Conservation (phyloP, 2,329 filamentous ascomycete genomes). For the Fusarium begoniae region DNA sequence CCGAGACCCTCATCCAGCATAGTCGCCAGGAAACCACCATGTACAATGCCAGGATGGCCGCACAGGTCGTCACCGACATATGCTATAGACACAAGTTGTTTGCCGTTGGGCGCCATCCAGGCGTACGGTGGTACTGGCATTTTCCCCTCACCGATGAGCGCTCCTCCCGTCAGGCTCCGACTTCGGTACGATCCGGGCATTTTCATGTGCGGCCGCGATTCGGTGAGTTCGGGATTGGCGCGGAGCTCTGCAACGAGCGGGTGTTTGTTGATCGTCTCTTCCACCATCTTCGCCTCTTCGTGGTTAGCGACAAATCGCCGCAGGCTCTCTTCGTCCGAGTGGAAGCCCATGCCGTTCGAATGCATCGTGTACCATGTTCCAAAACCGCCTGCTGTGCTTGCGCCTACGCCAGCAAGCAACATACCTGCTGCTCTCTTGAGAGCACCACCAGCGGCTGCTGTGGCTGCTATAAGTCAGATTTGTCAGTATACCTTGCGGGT, state of each 20-base stretch:
- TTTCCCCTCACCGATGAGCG: constrained; percentile 76
- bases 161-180: constrained; percentile 84
- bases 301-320: constrained; percentile 67
- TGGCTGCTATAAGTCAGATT: constrained; percentile 1
- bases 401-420: constrained; percentile 45
- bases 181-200: constrained; percentile 75
- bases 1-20: constrained; percentile 91
- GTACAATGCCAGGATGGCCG: constrained; percentile 89
- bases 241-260: constrained; percentile 78
- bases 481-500: constrained; percentile 25
- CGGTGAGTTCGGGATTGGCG: constrained; percentile 70
- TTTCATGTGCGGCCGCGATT: constrained; percentile 87
- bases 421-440: constrained; percentile 40
- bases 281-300: constrained; percentile 67
- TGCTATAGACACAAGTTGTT: constrained; percentile 74
- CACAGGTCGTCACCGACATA: constrained; percentile 84
- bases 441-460: constrained; percentile 28
- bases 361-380: constrained; percentile 50
- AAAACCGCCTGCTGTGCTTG: constrained; percentile 45
- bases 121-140: constrained; percentile 83
- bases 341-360: constrained; percentile 50
- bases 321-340: constrained; percentile 76
- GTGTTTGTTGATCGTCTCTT: constrained; percentile 78
- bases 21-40: constrained; percentile 91
- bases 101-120: constrained; percentile 77